Conservation (phyloP, 306 rosid species). For the Cotoneaster glaucophyllus region DNA sequence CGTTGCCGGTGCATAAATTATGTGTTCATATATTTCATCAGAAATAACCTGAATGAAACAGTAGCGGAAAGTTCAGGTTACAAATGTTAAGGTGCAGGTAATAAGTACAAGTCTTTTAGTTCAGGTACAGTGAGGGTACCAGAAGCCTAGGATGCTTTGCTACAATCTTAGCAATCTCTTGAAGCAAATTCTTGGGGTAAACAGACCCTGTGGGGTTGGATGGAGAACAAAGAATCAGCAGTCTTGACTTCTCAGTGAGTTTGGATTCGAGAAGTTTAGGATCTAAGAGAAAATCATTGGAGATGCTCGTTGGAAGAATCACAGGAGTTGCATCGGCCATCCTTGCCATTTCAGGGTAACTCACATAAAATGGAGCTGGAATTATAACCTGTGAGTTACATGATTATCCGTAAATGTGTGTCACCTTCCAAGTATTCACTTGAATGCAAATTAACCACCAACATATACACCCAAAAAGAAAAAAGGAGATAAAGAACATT, state of each 20-base stretch:
- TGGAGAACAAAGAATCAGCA: slow-evolving; percentile 87
- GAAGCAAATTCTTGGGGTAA: slow-evolving; percentile 75
- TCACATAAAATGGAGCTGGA: slow-evolving; percentile 96
- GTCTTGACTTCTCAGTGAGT: slow-evolving; percentile 70
- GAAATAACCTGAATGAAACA: slow-evolving; percentile 61
- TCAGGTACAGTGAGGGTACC: slow-evolving; percentile 39
- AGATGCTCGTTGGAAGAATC: slow-evolving; percentile 65
- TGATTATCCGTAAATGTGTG: not conserved
- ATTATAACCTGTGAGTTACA: slow-evolving; percentile 62
- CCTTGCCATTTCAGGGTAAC: slow-evolving; percentile 97
- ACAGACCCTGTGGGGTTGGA: slow-evolving; percentile 97
- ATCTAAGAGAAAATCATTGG: slow-evolving; percentile 70
- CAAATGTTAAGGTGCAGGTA: slow-evolving; percentile 2
- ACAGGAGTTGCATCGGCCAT: slow-evolving; percentile 94
- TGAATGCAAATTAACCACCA: not conserved
- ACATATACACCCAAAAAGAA: not conserved
- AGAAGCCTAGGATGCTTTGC: slow-evolving; percentile 95
- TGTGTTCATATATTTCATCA: slow-evolving; percentile 93
- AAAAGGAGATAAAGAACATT: not conserved
- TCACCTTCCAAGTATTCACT: not conserved
- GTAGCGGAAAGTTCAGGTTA: slow-evolving; percentile 8
- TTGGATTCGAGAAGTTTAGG: slow-evolving; percentile 66
- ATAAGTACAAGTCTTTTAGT: slow-evolving; percentile 1
- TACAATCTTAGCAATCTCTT: slow-evolving; percentile 77
- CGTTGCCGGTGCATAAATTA: slow-evolving; percentile 85